These are phyloP conservation scores for Xylariaceae sp. DNA, from an alignment of 2,329 filamentous ascomycete genomes.

Conservation along the genomic window DNA sequence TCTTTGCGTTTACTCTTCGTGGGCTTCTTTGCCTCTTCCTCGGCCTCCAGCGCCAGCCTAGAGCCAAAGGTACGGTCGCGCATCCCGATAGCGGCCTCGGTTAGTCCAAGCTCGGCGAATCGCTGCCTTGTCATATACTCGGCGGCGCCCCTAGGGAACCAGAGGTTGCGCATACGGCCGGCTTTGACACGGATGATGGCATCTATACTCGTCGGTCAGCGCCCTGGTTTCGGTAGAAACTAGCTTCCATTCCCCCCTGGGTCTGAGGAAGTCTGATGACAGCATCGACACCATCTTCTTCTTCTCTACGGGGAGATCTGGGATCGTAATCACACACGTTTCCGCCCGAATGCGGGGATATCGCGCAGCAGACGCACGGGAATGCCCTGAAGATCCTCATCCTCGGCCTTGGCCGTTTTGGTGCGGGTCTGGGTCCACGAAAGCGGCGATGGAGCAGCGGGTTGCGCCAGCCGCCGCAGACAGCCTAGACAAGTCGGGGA, in stretches of 20 bases:
- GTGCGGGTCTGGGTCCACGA: constrained; percentile 33
- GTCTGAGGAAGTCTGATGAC: not conserved
- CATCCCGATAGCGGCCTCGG: constrained; percentile 30
- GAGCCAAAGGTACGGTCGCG: constrained; percentile 32
- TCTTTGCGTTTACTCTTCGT: constrained; percentile 26
- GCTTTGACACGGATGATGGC: constrained; percentile 33
- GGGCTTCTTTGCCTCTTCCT: constrained; percentile 6
- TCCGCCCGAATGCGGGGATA: constrained; percentile 37
- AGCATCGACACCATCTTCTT: no score
- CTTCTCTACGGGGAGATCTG: not conserved
- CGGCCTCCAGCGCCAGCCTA: constrained; percentile 17
- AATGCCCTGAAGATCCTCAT: constrained; percentile 37
- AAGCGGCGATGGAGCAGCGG: constrained; percentile 21
- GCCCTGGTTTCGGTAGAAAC: not conserved
- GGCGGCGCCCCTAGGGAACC: constrained; percentile 31
- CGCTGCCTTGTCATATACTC: constrained; percentile 33
- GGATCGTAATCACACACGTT: constrained; percentile 24
- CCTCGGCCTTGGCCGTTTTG: constrained; percentile 34
- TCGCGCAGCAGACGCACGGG: constrained; percentile 40
- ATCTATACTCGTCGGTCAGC: constrained; percentile 20
- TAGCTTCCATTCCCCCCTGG: not conserved
- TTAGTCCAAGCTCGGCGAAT: constrained; percentile 30
- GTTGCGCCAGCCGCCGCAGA: constrained; percentile 28
- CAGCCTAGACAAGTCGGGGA: constrained; percentile 33
- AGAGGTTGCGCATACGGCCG: constrained; percentile 34